Evolutionary conservation across 331 rosid genomes (phyloP).

Genomic region (Acacia pycnantha): DNA sequence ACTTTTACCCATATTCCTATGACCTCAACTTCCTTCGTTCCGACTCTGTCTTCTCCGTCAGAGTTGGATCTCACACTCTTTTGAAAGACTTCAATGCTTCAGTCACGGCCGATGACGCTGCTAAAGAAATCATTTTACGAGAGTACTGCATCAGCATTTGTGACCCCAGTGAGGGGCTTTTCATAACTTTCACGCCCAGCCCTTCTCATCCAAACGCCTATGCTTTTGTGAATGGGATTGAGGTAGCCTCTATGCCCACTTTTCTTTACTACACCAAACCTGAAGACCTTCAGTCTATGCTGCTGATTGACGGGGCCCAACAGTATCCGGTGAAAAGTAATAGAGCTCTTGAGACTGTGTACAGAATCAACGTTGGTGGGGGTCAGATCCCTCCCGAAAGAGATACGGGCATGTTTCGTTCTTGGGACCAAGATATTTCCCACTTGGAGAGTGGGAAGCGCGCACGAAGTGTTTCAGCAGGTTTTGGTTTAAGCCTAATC

Average conservation of each 20-base stretch:
- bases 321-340: not conserved
- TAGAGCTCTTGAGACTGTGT: slow-evolving; percentile 30
- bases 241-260: slow-evolving; percentile 65
- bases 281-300: not conserved
- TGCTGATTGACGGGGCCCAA: fast-evolving
- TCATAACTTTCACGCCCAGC: slow-evolving; percentile 14
- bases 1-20: not conserved
- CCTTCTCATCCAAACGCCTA: slow-evolving; percentile 28
- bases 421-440: too few relatives aligned
- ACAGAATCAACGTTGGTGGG: slow-evolving; percentile 40
- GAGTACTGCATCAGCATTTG: slow-evolving; percentile 34
- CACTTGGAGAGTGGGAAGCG: too few relatives aligned
- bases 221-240: slow-evolving; percentile 63
- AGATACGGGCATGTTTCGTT: slow-evolving; percentile 44
- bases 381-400: fast-evolving
- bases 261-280: slow-evolving; percentile 32
- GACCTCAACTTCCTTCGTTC: not conserved
- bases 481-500: too few relatives aligned
- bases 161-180: not conserved
- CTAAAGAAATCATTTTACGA: not conserved
- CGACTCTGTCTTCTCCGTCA: not conserved
- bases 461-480: too few relatives aligned
- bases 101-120: not conserved
- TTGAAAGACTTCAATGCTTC: slow-evolving; percentile 6
- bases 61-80: not conserved